These are phyloP conservation scores for Ophiostoma angusticollis DNA, from an alignment of 2,329 filamentous ascomycete genomes.

Conservation along the genomic window DNA sequence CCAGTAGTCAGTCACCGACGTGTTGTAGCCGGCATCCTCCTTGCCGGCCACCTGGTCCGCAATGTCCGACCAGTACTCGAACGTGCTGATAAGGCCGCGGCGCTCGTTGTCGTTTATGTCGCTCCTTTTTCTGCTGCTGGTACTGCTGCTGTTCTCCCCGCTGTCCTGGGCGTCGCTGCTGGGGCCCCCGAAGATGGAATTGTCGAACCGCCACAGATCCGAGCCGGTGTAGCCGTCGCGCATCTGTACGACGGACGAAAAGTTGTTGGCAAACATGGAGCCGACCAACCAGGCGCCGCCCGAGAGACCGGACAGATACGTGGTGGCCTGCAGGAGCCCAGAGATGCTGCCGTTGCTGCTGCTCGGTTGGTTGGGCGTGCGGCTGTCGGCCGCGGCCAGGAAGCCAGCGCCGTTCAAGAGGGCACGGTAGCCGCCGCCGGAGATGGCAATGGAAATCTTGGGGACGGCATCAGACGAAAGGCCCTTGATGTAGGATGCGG, in stretches of 20 bases:
- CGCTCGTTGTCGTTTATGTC: slow-evolving; percentile 11
- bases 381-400: slow-evolving; percentile 63
- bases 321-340: slow-evolving; percentile 67
- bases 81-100: slow-evolving; percentile 17
- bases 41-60: slow-evolving; percentile 46
- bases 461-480: slow-evolving; percentile 25
- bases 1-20: slow-evolving; percentile 80
- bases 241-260: slow-evolving; percentile 51
- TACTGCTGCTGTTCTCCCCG: slow-evolving; percentile 1
- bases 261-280: slow-evolving; percentile 77
- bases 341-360: slow-evolving; percentile 58
- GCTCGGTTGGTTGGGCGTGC: slow-evolving; percentile 48
- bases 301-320: slow-evolving; percentile 69
- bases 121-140: background rate
- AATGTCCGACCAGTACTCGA: slow-evolving; percentile 47
- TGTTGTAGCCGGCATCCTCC: slow-evolving; percentile 47
- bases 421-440: slow-evolving; percentile 79
- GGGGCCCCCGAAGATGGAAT: slow-evolving; percentile 23
- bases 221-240: slow-evolving; percentile 27
- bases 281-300: slow-evolving; percentile 78
- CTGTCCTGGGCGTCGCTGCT: slow-evolving; percentile 16
- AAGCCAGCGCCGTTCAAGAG: slow-evolving; percentile 73
- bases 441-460: slow-evolving; percentile 61
- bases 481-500: slow-evolving; percentile 54
- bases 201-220: slow-evolving; percentile 23